A percentile compares a stretch with the other conserved stretches of the same genome.
Evolutionary conservation across 805 yeast species (phyloP).

Genomic region (Vanderwaltozyma verrucispora): DNA sequence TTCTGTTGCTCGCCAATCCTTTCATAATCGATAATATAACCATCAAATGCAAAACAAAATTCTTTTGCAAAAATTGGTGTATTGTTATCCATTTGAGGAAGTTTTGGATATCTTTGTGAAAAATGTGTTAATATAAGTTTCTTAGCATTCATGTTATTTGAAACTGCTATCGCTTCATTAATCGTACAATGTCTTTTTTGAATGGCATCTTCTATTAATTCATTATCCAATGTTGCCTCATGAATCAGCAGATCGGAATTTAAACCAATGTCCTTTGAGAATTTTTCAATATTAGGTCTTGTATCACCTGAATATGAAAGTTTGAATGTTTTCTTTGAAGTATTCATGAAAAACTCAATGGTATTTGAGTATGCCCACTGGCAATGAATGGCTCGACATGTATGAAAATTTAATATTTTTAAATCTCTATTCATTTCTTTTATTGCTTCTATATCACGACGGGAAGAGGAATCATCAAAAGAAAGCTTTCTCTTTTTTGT

Average conservation of each 20-base stretch:
- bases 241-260: constrained; percentile 71
- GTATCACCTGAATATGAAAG: constrained; percentile 93
- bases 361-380: constrained; percentile 65
- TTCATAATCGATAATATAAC: constrained; percentile 42
- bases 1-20: constrained; percentile 33
- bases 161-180: constrained; percentile 70
- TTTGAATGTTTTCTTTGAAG: constrained; percentile 36
- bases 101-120: constrained; percentile 73
- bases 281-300: constrained; percentile 56
- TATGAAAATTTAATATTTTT: constrained; percentile 35
- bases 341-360: constrained; percentile 35
- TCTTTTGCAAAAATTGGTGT: constrained; percentile 22
- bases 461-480: constrained; percentile 14
- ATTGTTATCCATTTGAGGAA: constrained; percentile 32
- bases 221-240: constrained; percentile 88
- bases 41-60: constrained; percentile 53
- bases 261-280: constrained; percentile 52
- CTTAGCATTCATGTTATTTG: constrained; percentile 59
- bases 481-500: constrained; percentile 17
- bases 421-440: constrained; percentile 33
- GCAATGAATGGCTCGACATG: constrained; percentile 80
- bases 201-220: constrained; percentile 63
- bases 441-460: constrained; percentile 23
- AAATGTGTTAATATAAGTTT: constrained; percentile 80
- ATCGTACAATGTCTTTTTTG: constrained; percentile 81